Evolutionary conservation across 1,139 yeast genomes (phyloP).

Genomic region (Blastobotrys aristatus): DNA sequence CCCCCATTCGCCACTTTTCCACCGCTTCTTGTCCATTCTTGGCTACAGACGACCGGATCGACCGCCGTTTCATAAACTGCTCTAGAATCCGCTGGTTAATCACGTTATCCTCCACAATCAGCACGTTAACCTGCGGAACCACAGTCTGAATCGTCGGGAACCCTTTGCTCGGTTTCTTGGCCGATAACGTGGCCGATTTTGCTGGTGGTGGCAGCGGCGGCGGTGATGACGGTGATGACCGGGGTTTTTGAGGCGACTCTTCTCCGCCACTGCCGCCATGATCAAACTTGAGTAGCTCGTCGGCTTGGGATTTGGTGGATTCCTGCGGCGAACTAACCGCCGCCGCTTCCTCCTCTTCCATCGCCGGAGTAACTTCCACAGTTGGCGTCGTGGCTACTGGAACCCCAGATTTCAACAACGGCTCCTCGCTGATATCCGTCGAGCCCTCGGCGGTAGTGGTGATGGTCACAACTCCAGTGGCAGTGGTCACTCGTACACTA

Average conservation of each 20-base stretch:
- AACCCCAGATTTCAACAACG: background rate
- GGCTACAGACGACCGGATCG: conserved; percentile 80
- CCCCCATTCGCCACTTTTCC: conserved; percentile 88
- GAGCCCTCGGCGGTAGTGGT: conserved; percentile 1
- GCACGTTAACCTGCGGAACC: conserved; percentile 76
- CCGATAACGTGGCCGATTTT: too few species aligned
- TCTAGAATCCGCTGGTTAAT: conserved; percentile 91
- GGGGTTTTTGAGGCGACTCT: too few species aligned
- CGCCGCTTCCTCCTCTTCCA: background rate
- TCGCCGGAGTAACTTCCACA: background rate
- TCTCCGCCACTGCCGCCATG: too few species aligned
- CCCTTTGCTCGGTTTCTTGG: conserved; percentile 4
- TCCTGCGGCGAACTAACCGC: background rate
- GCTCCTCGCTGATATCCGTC: too few species aligned
- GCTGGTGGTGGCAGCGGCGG: too few species aligned
- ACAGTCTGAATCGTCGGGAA: conserved; percentile 31
- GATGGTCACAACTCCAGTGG: background rate
- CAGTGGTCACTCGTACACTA: background rate
- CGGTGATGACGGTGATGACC: too few species aligned
- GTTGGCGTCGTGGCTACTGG: background rate
- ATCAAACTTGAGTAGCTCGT: background rate
- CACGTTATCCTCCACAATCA: conserved; percentile 93
- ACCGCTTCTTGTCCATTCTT: conserved; percentile 90
- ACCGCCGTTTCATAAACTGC: conserved; percentile 81
- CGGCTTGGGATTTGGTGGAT: background rate